A percentile compares a stretch with the other conserved stretches of the same genome.
phyloP scores from a whole-genome alignment of 768 basidiomycete species.

The Auriscalpium microsporum region DNA sequence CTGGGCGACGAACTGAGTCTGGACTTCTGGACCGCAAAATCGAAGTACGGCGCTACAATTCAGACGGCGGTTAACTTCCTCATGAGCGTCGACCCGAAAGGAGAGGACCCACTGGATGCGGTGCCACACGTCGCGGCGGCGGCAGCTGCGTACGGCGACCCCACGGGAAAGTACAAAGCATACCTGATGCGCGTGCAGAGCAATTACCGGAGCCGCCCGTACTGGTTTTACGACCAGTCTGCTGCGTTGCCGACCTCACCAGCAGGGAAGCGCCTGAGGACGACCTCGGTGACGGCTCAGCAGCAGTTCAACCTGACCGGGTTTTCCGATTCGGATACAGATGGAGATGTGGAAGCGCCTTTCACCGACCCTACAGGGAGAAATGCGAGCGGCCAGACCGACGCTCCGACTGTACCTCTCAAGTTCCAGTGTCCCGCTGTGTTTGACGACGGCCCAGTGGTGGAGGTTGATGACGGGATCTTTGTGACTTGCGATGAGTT shows the following conservation, averaged over 20 bases:
- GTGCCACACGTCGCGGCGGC: conserved; percentile 43
- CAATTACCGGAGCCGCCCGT: conserved; percentile 30
- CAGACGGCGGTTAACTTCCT: conserved; percentile 42
- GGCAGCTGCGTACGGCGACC: conserved; percentile 47
- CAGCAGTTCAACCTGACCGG: background rate
- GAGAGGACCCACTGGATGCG: conserved; percentile 33
- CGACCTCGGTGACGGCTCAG: background rate
- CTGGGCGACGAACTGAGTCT: conserved; percentile 42
- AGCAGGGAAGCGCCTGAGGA: conserved; percentile 6
- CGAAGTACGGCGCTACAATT: conserved; percentile 43
- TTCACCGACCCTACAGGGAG: background rate
- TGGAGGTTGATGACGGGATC: conserved; percentile 36
- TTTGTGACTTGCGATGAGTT: conserved; percentile 37
- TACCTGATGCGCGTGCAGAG: conserved; percentile 30
- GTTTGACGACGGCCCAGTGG: conserved; percentile 21
- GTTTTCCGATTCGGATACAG: background rate
- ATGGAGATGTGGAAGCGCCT: background rate
- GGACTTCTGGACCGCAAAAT: conserved; percentile 38
- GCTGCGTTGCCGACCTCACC: conserved; percentile 32
- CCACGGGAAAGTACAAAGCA: conserved; percentile 37
- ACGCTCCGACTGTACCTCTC: conserved; percentile 2
- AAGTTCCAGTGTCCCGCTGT: conserved; percentile 32
- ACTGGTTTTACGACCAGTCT: conserved; percentile 42
- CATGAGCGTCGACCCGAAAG: conserved; percentile 33
- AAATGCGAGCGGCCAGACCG: background rate